A percentile compares a stretch with the other conserved stretches of the same genome.
These are phyloP conservation scores for Apophysomyces trapeziformis DNA, from an alignment of 371 early-diverging fungal genomes.

Conservation along the genomic window DNA sequence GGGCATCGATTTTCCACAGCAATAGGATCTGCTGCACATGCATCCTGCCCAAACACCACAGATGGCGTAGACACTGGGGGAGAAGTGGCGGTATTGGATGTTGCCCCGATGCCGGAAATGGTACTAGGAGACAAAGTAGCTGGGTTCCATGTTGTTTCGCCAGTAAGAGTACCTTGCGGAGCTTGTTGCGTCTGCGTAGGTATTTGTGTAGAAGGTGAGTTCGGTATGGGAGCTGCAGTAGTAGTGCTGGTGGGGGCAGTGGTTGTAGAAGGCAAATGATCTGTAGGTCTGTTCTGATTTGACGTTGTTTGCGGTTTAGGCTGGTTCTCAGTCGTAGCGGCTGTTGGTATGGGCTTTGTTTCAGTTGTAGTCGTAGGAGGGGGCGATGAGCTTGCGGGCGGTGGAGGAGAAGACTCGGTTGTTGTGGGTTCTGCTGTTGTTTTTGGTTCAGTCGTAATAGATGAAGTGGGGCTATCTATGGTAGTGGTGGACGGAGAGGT, in stretches of 20 bases:
- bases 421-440: background rate
- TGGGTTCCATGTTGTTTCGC: background rate
- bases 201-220: background rate
- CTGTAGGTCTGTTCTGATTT: background rate
- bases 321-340: background rate
- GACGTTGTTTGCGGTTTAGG: constrained; percentile 11
- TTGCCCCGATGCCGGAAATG: background rate
- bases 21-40: constrained; percentile 1
- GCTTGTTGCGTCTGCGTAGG: background rate
- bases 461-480: background rate
- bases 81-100: background rate
- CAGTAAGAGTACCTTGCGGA: background rate
- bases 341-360: background rate
- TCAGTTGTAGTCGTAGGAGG: too few species aligned
- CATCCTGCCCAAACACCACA: background rate
- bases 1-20: background rate
- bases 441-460: background rate
- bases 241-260: too few species aligned
- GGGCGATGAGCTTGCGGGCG: background rate
- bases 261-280: background rate
- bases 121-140: background rate
- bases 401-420: background rate
- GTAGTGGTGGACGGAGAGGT: background rate
- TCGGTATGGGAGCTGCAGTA: background rate
- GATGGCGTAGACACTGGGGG: background rate